Conservation (phyloP, 2,329 filamentous ascomycete species). For the Chlorencoelia australis region DNA sequence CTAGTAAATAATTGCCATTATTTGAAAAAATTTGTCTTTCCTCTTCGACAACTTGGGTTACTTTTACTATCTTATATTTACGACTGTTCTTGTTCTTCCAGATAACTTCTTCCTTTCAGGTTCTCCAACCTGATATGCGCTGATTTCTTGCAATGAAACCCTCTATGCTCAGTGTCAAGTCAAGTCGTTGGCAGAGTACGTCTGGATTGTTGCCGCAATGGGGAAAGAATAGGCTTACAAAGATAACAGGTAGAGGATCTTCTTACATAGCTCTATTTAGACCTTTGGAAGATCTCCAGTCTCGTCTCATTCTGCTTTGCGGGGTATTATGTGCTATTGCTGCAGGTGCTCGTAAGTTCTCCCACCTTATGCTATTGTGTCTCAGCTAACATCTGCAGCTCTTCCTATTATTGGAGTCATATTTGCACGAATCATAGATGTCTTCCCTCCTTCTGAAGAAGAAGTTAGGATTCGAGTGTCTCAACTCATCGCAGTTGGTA, state of each 20-base stretch:
- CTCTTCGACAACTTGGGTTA: no score
- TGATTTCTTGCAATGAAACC: no score
- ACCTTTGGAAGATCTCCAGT: slow-evolving; percentile 32
- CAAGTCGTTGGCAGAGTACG: slow-evolving; percentile 8
- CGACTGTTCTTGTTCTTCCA: no score
- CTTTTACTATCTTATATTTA: no score
- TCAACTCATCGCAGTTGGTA: slow-evolving; percentile 29
- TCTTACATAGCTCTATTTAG: slow-evolving; percentile 39
- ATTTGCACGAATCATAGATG: slow-evolving; percentile 53
- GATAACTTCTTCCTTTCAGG: no score
- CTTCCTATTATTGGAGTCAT: slow-evolving; percentile 55
- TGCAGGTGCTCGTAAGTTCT: slow-evolving; percentile 39
- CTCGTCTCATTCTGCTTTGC: slow-evolving; percentile 27
- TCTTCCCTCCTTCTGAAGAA: slow-evolving; percentile 38
- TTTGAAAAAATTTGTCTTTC: no score
- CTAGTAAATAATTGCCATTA: no score
- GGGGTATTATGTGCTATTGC: slow-evolving; percentile 39
- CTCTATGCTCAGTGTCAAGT: slow-evolving; percentile 9
- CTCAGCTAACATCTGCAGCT: slow-evolving; percentile 18
- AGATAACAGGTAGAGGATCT: slow-evolving; percentile 26
- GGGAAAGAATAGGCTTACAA: slow-evolving; percentile 33
- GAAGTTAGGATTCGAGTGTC: slow-evolving; percentile 32
- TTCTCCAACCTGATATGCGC: no score
- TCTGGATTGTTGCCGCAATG: slow-evolving; percentile 5
- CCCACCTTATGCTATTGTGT: neutral